phyloP scores from a whole-genome alignment of 352 stramenopile species.

The Pythium aristosporum region DNA sequence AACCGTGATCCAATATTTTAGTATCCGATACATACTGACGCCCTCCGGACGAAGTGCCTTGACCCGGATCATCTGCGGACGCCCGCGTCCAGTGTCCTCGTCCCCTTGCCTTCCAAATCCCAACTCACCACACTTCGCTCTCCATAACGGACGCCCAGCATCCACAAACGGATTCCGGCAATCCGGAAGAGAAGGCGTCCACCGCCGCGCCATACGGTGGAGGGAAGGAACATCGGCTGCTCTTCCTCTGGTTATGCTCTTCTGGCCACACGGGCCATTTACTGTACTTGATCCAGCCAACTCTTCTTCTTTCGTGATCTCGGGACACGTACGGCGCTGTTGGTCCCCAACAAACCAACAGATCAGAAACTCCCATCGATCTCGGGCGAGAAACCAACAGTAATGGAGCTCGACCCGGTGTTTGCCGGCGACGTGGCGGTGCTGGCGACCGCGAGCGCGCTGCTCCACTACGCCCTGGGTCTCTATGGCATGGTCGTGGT shows the following conservation, averaged over 20 bases:
- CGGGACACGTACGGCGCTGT: neutral
- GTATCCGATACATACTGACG: neutral
- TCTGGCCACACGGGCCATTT: neutral
- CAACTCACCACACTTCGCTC: neutral
- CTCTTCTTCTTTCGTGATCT: neutral
- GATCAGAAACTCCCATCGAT: neutral
- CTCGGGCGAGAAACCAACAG: neutral
- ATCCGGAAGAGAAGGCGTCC: neutral
- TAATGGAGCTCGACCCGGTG: constrained; percentile 23
- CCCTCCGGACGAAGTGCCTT: neutral
- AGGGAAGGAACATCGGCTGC: neutral
- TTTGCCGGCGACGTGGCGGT: constrained; percentile 59
- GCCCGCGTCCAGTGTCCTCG: neutral
- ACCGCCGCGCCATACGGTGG: neutral
- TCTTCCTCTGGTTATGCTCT: neutral
- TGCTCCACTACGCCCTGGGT: constrained; percentile 69
- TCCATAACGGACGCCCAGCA: neutral
- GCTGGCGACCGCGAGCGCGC: constrained; percentile 48
- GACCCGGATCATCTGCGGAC: constrained; percentile 13
- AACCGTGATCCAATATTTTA: neutral
- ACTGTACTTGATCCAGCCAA: neutral
- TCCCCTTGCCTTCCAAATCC: too few relatives aligned
- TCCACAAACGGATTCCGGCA: neutral
- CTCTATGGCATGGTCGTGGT: constrained; percentile 46
- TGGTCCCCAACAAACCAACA: neutral